Base-by-base conservation (phyloP, 225 moss, liverwort and hornwort species). In the Sphagnum tenellum region DNA sequence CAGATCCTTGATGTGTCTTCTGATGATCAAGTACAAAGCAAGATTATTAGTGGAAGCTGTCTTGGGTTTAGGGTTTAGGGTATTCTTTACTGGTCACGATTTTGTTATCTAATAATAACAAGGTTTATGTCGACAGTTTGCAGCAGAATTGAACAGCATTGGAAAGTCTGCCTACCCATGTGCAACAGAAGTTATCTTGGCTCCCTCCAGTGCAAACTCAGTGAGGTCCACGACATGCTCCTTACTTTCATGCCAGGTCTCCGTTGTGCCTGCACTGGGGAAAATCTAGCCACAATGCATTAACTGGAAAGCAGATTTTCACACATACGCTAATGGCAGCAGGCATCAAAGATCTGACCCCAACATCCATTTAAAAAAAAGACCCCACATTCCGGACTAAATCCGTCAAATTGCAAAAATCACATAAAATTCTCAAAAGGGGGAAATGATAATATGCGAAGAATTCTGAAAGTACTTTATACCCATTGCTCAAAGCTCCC, bases 111-210 rank as follows among this genome's bases (percentile, higher is more conserved):
- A 58, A 13, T 58, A 13, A 44, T 12, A 44, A 4, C 4, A 5
- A 50, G 9, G 6, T 3, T 44, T 64, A 29, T 64, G 5, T 6
- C 45, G 49, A 64, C 9, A 3, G 12, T 12, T 8, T 14, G 47
- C 45, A 4, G 3, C 29, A 2, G 4, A 54, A n/a, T 29, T 5
- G 0, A 9, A 66, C 14, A 54, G 13, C 61, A 14, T 13, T 47
- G 10, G 57, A 2, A 12, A 3, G 47, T 57, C 12, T 46, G 48
- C 14, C 57, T 80, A 86, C 86, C 82, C 75, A 64, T 86, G 86
- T 58, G 86, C 86, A 56, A 73, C 79, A 59, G 86, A 73, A 66
- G 86, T 82, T 75, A 79, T 75, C 73, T 80, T 86, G 53, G 63
- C 67, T 48, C 82, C 82, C 55, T 68, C 59, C 29, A 80, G 61